phyloP scores from a whole-genome alignment of 1,139 yeast genomes.

The Taiozyma onychis region DNA sequence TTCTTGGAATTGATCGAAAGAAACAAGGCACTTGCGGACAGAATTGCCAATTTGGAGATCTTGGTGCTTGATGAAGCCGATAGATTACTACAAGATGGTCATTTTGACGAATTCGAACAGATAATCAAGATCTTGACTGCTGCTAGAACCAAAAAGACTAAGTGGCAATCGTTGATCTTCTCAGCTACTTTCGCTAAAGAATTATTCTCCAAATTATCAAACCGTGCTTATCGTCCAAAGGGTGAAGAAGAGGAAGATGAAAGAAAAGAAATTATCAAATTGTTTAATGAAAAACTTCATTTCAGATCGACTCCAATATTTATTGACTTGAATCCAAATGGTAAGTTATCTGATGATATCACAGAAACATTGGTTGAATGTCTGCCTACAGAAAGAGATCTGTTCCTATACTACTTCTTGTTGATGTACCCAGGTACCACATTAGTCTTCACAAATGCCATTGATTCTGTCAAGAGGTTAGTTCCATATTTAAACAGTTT shows the following conservation, averaged over 20 bases:
- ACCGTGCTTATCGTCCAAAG: conserved; percentile 33
- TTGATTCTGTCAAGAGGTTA: conserved; percentile 85
- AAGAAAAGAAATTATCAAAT: conserved; percentile 47
- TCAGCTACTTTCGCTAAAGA: conserved; percentile 92
- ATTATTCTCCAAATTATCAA: conserved; percentile 67
- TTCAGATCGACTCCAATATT: conserved; percentile 59
- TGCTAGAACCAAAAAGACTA: conserved; percentile 29
- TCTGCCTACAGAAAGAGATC: conserved; percentile 84
- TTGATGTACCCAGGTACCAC: conserved; percentile 87
- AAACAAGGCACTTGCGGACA: conserved; percentile 44
- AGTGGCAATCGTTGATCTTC: conserved; percentile 89
- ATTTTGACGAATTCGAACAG: conserved; percentile 87
- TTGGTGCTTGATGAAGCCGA: conserved; percentile 97
- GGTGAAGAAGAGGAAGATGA: conserved; percentile 38
- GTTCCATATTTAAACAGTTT: conserved; percentile 71
- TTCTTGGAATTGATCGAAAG: conserved; percentile 75
- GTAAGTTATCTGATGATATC: conserved; percentile 68
- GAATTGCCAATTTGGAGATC: conserved; percentile 59
- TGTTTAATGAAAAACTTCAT: conserved; percentile 51
- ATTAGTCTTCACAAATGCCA: conserved; percentile 87
- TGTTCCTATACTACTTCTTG: conserved; percentile 82
- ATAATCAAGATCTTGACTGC: conserved; percentile 54
- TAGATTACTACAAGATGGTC: conserved; percentile 90
- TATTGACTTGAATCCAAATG: conserved; percentile 85
- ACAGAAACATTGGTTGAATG: conserved; percentile 90